Evolutionary conservation across 225 moss, liverwort and hornwort species (phyloP).

Genomic region (Marchantia polymorpha): DNA sequence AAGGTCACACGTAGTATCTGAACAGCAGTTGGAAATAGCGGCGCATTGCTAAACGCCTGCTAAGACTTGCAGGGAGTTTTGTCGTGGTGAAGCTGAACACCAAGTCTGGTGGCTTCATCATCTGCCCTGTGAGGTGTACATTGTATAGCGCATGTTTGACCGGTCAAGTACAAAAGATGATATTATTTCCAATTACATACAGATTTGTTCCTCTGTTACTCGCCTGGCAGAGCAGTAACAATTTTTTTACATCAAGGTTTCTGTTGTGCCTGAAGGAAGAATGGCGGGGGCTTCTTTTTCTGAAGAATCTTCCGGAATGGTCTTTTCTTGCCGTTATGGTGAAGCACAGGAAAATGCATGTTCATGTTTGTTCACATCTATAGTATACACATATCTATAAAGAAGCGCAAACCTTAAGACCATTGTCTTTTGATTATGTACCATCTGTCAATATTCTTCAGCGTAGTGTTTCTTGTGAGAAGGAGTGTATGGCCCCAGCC

Average conservation of each 20-base stretch:
- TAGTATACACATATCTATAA: too few species aligned
- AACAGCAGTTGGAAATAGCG: not conserved
- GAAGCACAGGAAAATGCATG: too few species aligned
- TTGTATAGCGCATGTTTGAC: conserved; percentile 4
- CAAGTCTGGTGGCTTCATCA: not conserved
- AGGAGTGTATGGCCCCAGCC: too few species aligned
- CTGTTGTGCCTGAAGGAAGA: too few species aligned
- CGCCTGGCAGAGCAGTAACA: not conserved
- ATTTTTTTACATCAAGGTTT: not conserved
- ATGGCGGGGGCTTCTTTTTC: too few species aligned
- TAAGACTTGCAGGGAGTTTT: conserved; percentile 6
- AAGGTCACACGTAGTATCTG: not conserved
- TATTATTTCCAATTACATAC: not conserved
- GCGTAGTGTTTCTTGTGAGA: too few species aligned
- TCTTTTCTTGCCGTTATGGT: too few species aligned
- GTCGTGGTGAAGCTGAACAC: not conserved
- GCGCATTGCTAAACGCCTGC: not conserved
- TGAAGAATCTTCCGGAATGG: too few species aligned
- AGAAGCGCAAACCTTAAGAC: too few species aligned
- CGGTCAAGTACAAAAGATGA: not conserved
- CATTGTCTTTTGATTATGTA: too few species aligned
- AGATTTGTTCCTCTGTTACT: not conserved
- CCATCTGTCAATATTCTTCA: too few species aligned
- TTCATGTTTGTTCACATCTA: too few species aligned
- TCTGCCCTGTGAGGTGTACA: conserved; percentile 9